Base-by-base conservation (phyloP, 352 stramenopile species). In the Peronosclerospora sorghi region DNA sequence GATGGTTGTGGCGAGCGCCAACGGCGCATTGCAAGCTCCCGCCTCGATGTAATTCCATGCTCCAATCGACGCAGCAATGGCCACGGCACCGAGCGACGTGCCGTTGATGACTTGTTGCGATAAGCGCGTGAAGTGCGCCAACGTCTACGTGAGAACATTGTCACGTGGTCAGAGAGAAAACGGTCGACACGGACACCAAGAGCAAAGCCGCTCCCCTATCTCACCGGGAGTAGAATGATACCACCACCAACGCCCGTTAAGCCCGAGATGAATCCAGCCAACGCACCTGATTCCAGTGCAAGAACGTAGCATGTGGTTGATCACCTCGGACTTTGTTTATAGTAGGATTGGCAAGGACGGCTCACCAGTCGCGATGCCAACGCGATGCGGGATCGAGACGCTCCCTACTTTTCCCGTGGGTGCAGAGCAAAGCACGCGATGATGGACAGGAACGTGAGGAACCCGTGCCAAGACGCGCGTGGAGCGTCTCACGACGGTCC, bases 101-200 rank as follows among this genome's bases (percentile, higher is more conserved):
- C 79, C 79, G 35, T 92, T 92, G 29, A 92, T 69, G 1, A 73
- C 70, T 36, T 92, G 79, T 55, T 92, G 79, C 9, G 76, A 54
- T 18, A 92, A 54, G 8, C 57, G 73, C 20, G 79, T 89, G 60
- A 82, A 88, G 53, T 82, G 85, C 46, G 76, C 79, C 49, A 92
- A 56, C 8, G 68, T 74, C 77, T 90, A 50, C 27, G 50, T 48
- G 12, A 37, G 53, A 50, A 45, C 38, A 47, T 32, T 14, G 21
- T 5, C 32, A 13, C 10, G 24, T 32, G 1, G 2, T 13, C 9
- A 14, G 9, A 34, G 15, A 34, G 28, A 13, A 35, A 17, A 17
- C 5, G 13, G 8, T 35, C 2, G 18, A 35, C 17, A 15, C 8
- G 8, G 30, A 35, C 12, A 35, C 7, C 17, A 13, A 8, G 12